A percentile compares a stretch with the other conserved stretches of the same genome.
These are phyloP conservation scores for Euphorbia lathyris DNA, from an alignment of 345 rosid species.

Conservation along the genomic window DNA sequence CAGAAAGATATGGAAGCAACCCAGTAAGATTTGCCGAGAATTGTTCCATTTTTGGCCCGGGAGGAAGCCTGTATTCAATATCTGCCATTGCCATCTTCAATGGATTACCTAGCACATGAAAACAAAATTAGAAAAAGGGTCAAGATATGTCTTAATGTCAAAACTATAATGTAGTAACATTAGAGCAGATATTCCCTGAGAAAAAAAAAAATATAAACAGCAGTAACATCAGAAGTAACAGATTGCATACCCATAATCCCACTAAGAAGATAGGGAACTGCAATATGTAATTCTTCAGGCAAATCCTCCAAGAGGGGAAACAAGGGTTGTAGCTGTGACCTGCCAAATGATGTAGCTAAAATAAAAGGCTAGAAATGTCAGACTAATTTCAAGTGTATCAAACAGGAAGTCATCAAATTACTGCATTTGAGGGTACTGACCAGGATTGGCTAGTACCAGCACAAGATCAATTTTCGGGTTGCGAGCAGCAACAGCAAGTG, in stretches of 20 bases:
- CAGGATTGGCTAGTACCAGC: conserved; percentile 68
- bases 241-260: conserved; percentile 51
- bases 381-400: conserved; percentile 5
- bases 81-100: conserved; percentile 67
- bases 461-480: conserved; percentile 69
- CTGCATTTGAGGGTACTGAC: conserved; percentile 31
- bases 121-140: conserved; percentile 7
- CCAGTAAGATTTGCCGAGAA: conserved; percentile 54
- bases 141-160: neutral
- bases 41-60: conserved; percentile 35
- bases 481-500: conserved; percentile 79
- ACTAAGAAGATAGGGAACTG: conserved; percentile 70
- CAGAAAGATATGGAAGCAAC: conserved; percentile 59
- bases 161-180: neutral
- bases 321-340: conserved; percentile 72
- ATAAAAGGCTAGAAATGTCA: conserved; percentile 22
- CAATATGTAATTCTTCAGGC: conserved; percentile 57
- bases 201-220: neutral
- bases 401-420: conserved; percentile 6
- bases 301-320: conserved; percentile 58
- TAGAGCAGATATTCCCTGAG: neutral
- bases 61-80: conserved; percentile 51
- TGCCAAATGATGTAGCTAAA: conserved; percentile 78
- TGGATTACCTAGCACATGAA: conserved; percentile 60
- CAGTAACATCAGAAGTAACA: conserved; percentile 2